phyloP scores from a whole-genome alignment of 2,329 filamentous ascomycete genomes.

The Ampelomyces quisqualis region DNA sequence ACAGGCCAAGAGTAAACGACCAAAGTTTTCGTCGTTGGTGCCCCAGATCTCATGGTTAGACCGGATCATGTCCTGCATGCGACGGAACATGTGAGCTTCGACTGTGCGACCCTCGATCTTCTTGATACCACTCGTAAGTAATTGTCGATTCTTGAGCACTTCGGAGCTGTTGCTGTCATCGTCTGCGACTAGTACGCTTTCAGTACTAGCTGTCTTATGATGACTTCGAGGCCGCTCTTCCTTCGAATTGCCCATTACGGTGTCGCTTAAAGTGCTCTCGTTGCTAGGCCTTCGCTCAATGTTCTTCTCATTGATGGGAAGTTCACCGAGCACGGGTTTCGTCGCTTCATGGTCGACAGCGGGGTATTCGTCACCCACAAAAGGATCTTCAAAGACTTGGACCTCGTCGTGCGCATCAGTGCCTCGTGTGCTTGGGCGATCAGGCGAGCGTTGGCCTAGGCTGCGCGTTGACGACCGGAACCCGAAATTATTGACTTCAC shows the following conservation, averaged over 20 bases:
- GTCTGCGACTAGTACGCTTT: constrained; percentile 38
- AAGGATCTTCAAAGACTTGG: constrained; percentile 57
- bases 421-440: constrained; percentile 36
- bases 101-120: constrained; percentile 70
- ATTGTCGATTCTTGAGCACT: constrained; percentile 52
- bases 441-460: constrained; percentile 35
- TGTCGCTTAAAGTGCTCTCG: constrained; percentile 27
- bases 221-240: constrained; percentile 35
- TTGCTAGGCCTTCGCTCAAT: constrained; percentile 37
- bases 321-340: constrained; percentile 52
- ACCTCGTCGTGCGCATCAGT: constrained; percentile 46
- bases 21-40: constrained; percentile 69
- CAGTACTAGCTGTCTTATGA: constrained; percentile 43
- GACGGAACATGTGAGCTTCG: constrained; percentile 80
- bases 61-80: constrained; percentile 72
- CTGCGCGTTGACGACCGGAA: constrained; percentile 30
- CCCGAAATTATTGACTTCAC: constrained; percentile 18
- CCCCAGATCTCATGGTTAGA: constrained; percentile 63
- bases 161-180: constrained; percentile 41
- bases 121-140: constrained; percentile 72
- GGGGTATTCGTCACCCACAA: constrained; percentile 42
- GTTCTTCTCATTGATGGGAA: constrained; percentile 53
- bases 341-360: constrained; percentile 34
- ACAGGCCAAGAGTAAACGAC: constrained; percentile 65
- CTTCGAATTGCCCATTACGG: constrained; percentile 28